Evolutionary conservation across 768 basidiomycete species (phyloP).

Genomic region (Podaxis sp.): DNA sequence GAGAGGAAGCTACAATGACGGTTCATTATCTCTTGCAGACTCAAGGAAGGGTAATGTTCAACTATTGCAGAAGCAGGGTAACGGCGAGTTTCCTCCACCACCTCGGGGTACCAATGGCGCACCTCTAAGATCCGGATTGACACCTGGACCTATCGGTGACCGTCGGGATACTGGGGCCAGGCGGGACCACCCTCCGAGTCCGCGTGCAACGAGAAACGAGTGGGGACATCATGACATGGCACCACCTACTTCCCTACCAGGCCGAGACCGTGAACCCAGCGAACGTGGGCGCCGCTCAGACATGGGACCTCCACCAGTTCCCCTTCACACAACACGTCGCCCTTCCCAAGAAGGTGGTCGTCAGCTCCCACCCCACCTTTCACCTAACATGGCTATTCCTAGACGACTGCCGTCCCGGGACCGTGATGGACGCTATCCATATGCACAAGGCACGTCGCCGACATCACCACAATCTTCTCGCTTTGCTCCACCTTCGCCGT

Average conservation of each 20-base stretch:
- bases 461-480: slow-evolving; percentile 28
- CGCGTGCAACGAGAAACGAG: slow-evolving; percentile 28
- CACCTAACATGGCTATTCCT: slow-evolving; percentile 28
- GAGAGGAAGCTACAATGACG: slow-evolving; percentile 41
- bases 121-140: slow-evolving; percentile 19
- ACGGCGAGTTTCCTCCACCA: slow-evolving; percentile 24
- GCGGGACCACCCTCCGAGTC: slow-evolving; percentile 29
- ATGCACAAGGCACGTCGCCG: slow-evolving; percentile 32
- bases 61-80: slow-evolving; percentile 52
- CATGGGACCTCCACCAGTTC: slow-evolving; percentile 52
- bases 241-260: slow-evolving; percentile 18
- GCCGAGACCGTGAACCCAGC: slow-evolving; percentile 26
- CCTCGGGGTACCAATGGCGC: slow-evolving; percentile 30
- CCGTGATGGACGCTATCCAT: not conserved
- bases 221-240: slow-evolving; percentile 14
- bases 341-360: slow-evolving; percentile 37
- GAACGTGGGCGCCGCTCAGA: slow-evolving; percentile 37
- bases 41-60: slow-evolving; percentile 40
- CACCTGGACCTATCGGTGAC: slow-evolving; percentile 15
- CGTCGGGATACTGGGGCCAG: slow-evolving; percentile 27
- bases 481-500: slow-evolving; percentile 38
- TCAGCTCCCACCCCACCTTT: slow-evolving; percentile 56
- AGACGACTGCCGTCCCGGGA: slow-evolving; percentile 40
- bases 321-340: slow-evolving; percentile 30
- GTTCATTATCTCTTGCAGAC: slow-evolving; percentile 33